These are phyloP conservation scores for Ophiocordyceps camponoti-rufipedis DNA, from an alignment of 2,329 filamentous ascomycete species.

Conservation along the genomic window DNA sequence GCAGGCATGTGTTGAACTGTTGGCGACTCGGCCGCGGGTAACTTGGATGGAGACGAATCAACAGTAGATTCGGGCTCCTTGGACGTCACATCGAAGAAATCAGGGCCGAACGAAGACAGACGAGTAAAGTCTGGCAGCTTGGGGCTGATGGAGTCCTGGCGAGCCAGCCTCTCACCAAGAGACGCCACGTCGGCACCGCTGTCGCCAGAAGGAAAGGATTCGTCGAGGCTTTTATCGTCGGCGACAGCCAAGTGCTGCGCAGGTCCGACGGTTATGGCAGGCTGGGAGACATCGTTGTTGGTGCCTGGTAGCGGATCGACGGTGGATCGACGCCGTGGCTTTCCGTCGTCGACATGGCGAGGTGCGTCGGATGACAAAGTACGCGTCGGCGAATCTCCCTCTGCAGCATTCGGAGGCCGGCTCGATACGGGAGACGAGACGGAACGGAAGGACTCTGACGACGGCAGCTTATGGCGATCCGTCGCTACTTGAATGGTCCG, in stretches of 20 bases:
- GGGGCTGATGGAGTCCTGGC: slow-evolving; percentile 31
- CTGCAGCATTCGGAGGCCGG: background rate
- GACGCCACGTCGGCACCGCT: background rate
- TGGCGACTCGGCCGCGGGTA: background rate
- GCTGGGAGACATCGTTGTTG: slow-evolving; percentile 19
- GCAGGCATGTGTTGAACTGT: background rate
- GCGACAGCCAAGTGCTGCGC: background rate
- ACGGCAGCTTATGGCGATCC: background rate
- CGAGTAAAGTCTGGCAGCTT: slow-evolving; percentile 38
- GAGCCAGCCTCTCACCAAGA: slow-evolving; percentile 3
- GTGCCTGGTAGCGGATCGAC: slow-evolving; percentile 31
- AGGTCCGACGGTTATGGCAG: background rate
- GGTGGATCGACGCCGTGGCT: slow-evolving; percentile 30
- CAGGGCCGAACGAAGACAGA: slow-evolving; percentile 41
- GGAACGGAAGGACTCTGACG: background rate
- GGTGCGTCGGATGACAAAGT: slow-evolving; percentile 64
- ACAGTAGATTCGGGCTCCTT: background rate
- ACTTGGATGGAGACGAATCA: background rate
- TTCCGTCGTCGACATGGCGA: slow-evolving; percentile 48
- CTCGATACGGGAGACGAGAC: background rate
- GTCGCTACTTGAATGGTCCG: background rate
- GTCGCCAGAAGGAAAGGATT: background rate
- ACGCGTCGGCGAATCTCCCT: slow-evolving; percentile 34
- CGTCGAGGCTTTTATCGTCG: background rate
- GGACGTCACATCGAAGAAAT: slow-evolving; percentile 27